Evolutionary conservation across 495 filamentous ascomycete species (phyloP).

Genomic region (Collariella sp.): DNA sequence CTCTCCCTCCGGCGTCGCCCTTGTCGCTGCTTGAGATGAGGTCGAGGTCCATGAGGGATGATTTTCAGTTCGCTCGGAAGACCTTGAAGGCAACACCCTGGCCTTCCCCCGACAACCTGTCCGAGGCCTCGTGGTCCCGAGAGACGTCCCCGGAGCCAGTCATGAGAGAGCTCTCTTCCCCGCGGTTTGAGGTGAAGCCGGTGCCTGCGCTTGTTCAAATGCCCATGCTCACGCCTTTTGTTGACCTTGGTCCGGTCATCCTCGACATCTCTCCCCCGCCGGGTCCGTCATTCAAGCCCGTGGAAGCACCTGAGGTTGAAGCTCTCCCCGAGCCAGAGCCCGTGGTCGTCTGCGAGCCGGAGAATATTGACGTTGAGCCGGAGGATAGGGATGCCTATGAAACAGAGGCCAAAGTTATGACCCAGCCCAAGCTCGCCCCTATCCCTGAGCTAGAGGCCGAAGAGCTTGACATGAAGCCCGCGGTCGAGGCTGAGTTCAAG

Average conservation of each 20-base stretch:
- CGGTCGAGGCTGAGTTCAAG: neutral
- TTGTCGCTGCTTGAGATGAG: conserved; percentile 21
- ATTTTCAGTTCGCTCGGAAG: conserved; percentile 10
- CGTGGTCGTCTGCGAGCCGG: neutral
- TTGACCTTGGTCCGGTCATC: conserved; percentile 1
- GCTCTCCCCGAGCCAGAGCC: neutral
- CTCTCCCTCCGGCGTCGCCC: conserved; percentile 2
- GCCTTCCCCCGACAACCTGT: conserved; percentile 15
- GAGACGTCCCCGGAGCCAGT: conserved; percentile 7
- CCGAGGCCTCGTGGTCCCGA: neutral
- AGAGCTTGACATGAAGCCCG: neutral
- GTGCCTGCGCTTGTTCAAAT: neutral
- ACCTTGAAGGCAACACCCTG: conserved; percentile 7
- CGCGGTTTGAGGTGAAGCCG: conserved; percentile 1
- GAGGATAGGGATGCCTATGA: neutral
- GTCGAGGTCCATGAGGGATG: conserved; percentile 19
- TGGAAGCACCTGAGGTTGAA: neutral
- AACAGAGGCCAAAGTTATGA: conserved; percentile 1
- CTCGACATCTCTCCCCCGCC: conserved; percentile 7
- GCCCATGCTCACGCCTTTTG: neutral
- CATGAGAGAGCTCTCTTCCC: neutral
- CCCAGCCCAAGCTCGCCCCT: too few species aligned
- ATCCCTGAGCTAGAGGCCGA: neutral
- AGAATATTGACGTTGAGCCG: neutral
- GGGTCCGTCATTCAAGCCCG: neutral